Evolutionary conservation across 2,329 filamentous ascomycete genomes (phyloP).

Genomic region (Elsinoe fawcettii): DNA sequence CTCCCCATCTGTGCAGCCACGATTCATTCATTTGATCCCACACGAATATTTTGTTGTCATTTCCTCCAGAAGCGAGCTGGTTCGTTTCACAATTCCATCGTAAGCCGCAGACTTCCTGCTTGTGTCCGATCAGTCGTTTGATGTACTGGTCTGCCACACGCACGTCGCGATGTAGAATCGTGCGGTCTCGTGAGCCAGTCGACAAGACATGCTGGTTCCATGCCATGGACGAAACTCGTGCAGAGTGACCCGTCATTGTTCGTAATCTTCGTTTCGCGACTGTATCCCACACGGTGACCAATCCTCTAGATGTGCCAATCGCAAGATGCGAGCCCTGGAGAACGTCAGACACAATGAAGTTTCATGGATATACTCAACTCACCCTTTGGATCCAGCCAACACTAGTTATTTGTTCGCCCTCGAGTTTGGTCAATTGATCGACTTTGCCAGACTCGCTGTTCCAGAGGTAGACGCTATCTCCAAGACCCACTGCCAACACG

Average conservation of each 20-base stretch:
- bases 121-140: slow-evolving; percentile 81
- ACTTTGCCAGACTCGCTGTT: slow-evolving; percentile 86
- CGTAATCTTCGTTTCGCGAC: slow-evolving; percentile 75
- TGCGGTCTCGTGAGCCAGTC: slow-evolving; percentile 84
- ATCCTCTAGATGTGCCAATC: slow-evolving; percentile 87
- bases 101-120: slow-evolving; percentile 93
- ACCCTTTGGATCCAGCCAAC: slow-evolving; percentile 95
- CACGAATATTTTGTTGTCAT: slow-evolving; percentile 98
- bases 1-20: slow-evolving; percentile 86
- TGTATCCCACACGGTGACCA: slow-evolving; percentile 97
- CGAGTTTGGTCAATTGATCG: slow-evolving; percentile 85
- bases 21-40: slow-evolving; percentile 96
- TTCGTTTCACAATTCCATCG: slow-evolving; percentile 97
- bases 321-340: slow-evolving; percentile 76
- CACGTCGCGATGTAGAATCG: slow-evolving; percentile 94
- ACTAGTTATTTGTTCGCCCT: slow-evolving; percentile 90
- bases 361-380: slow-evolving; percentile 23
- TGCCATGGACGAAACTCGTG: slow-evolving; percentile 82
- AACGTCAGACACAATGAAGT: not conserved
- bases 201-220: slow-evolving; percentile 98
- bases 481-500: slow-evolving; percentile 83
- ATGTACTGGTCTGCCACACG: slow-evolving; percentile 86
- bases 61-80: slow-evolving; percentile 89
- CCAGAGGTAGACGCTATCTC: slow-evolving; percentile 96
- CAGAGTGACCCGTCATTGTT: slow-evolving; percentile 95